Evolutionary conservation across 1,284 basidiomycete genomes (phyloP).

Genomic region (Stygiomarasmius scandens): DNA sequence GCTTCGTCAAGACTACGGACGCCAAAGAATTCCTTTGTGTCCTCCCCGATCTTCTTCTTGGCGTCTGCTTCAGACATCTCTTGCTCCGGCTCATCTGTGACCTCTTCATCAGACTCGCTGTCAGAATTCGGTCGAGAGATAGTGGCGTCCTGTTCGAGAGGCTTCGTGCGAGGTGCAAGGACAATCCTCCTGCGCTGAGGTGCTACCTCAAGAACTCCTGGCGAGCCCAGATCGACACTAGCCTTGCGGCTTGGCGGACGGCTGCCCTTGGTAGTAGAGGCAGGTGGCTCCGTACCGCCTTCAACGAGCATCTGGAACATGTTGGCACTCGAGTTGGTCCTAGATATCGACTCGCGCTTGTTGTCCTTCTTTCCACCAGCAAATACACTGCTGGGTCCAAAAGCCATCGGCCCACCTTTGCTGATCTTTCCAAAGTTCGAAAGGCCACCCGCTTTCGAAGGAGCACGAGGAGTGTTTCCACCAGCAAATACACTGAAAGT

Average conservation of each 20-base stretch:
- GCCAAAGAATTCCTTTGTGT: constrained; percentile 77
- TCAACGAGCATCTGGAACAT: constrained; percentile 84
- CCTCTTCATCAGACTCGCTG: constrained; percentile 54
- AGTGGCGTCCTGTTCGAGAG: constrained; percentile 34
- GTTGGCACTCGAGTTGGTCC: constrained; percentile 79
- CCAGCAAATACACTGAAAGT: too few species aligned
- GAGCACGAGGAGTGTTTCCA: constrained; percentile 54
- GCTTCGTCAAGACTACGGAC: constrained; percentile 85
- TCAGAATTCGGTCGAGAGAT: constrained; percentile 56
- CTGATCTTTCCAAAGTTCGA: constrained; percentile 87
- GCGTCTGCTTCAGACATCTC: constrained; percentile 75
- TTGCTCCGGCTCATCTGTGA: constrained; percentile 36
- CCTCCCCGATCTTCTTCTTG: constrained; percentile 79
- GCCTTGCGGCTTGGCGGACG: constrained; percentile 52
- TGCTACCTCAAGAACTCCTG: constrained; percentile 41
- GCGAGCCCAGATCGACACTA: constrained; percentile 43
- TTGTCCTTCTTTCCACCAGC: constrained; percentile 62
- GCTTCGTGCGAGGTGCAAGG: constrained; percentile 53
- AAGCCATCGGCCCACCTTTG: constrained; percentile 62
- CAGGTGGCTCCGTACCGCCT: constrained; percentile 50
- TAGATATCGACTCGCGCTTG: constrained; percentile 75
- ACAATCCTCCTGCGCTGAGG: constrained; percentile 76
- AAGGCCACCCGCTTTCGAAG: constrained; percentile 83
- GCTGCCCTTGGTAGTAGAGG: constrained; percentile 44
- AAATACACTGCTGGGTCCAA: constrained; percentile 83